Evolutionary conservation across 345 rosid species (phyloP), one percentile per base, ranked within the genome.

Genomic region (Iberis pinnata): DNA sequence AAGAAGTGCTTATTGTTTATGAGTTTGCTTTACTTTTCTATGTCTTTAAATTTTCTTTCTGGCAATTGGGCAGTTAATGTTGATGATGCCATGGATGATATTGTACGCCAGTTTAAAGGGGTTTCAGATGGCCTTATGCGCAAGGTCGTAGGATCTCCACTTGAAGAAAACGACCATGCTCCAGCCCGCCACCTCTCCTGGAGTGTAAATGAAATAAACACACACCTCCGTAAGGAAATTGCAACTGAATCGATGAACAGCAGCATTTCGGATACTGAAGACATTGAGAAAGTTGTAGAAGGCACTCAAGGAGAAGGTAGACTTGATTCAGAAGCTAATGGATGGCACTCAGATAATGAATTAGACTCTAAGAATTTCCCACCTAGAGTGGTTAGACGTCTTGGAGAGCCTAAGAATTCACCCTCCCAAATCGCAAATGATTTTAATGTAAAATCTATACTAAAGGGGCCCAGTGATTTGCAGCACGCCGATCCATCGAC

Each of bases 81-180:
- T 58, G 99, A 93, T 68, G 99, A 86, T 86, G 97, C 97, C 9
- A 73, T 86, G 71, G 99, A 88, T 49, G 99, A 93, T 72, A 76
- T 93, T 60, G 83, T 88, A 58, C 94, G 95, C 31, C 97, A 86
- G 57, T 71, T 82, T 69, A 83, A 78, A 78, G 99, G 94, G 57
- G 95, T 76, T 68, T 93, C 98, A 24, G 96, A 63, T 77, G 97
- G 97, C 61, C 75, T 81, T 53, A 83, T 81, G 81, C 80, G 81
- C 56, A 83, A 81, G 66, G 95, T 80, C 73, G 86, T 71, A 17
- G 82, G 79, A 60, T 47, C 87, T 20, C 63, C 84, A 49, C 70
- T 80, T 22, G 69, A 70, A 37, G 36, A 65, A 44, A 70, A 49
- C 63, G 86, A 82, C 56, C 55, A 18, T 64, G 59, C 32, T 63